A percentile compares a stretch with the other conserved stretches of the same genome.
Conservation (phyloP, 495 filamentous ascomycete genomes). For the Neurospora sp. region DNA sequence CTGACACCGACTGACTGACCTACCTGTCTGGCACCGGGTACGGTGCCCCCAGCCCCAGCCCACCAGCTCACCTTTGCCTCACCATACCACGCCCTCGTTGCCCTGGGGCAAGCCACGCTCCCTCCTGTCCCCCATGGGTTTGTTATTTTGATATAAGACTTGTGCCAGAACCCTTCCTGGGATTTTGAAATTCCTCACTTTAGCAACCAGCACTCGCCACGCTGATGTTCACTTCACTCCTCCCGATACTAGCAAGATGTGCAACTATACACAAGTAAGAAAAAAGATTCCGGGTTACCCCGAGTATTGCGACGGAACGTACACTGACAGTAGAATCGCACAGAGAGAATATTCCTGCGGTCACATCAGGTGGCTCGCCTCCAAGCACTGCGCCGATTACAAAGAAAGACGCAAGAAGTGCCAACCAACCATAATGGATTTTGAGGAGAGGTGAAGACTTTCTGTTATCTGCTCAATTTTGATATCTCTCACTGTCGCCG, state of each 20-base stretch:
- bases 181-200: not conserved
- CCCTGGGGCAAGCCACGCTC: not conserved
- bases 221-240: not conserved
- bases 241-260: not conserved
- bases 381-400: constrained; percentile 6
- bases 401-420: not conserved
- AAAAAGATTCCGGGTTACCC: not conserved
- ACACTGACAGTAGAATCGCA: not conserved
- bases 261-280: constrained; percentile 3
- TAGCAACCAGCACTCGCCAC: not conserved
- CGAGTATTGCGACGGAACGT: not conserved
- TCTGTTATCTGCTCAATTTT: not conserved
- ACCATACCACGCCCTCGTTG: not conserved
- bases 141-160: not conserved
- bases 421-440: constrained; percentile 2
- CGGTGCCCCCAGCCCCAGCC: not conserved
- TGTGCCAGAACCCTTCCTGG: not conserved
- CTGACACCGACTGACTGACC: not conserved
- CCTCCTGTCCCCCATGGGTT: not conserved
- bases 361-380: constrained; percentile 8
- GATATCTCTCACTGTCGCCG: not conserved
- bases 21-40: not conserved
- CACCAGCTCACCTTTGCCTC: not conserved
- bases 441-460: constrained; percentile 5
- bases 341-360: constrained; percentile 9